Evolutionary conservation across 2,329 filamentous ascomycete genomes (phyloP).

Genomic region (Aspergillus sp.): DNA sequence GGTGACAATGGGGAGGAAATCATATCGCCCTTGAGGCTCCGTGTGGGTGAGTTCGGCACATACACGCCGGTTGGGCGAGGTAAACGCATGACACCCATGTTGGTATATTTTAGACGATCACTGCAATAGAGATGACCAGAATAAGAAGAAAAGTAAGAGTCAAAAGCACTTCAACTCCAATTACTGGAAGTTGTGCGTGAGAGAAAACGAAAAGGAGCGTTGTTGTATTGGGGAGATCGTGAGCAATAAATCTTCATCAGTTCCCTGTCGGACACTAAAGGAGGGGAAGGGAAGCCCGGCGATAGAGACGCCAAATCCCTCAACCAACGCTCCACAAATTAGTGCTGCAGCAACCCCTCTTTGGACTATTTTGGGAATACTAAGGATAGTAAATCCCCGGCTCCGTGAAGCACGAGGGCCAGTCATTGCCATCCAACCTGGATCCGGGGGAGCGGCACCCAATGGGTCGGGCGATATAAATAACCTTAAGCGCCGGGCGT

Average conservation of each 20-base stretch:
- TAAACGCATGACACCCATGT: slow-evolving; percentile 40
- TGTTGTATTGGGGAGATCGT: background rate
- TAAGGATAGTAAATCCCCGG: slow-evolving; percentile 12
- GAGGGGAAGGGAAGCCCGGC: background rate
- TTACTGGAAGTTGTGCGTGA: background rate
- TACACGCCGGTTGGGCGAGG: slow-evolving; percentile 40
- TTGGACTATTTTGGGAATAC: slow-evolving; percentile 9
- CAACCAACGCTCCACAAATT: background rate
- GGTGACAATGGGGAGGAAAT: slow-evolving; percentile 46
- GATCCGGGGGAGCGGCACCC: slow-evolving; percentile 15
- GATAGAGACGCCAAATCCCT: background rate
- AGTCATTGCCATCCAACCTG: background rate
- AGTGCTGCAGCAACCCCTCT: slow-evolving; percentile 1
- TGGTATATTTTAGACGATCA: slow-evolving; percentile 7
- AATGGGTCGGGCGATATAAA: slow-evolving; percentile 13
- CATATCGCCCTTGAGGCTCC: slow-evolving; percentile 43
- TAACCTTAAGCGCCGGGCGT: slow-evolving; percentile 20
- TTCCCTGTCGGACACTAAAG: background rate
- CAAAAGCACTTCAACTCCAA: background rate
- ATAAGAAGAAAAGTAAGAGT: background rate
- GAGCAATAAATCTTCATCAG: background rate
- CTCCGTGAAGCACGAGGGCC: background rate
- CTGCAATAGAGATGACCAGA: background rate
- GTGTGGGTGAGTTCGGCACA: slow-evolving; percentile 36
- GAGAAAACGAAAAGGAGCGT: background rate